A percentile compares a stretch with the other conserved stretches of the same genome.
Evolutionary conservation across 2,329 filamentous ascomycete genomes (phyloP).

Genomic region (Blastomyces gilchristii): DNA sequence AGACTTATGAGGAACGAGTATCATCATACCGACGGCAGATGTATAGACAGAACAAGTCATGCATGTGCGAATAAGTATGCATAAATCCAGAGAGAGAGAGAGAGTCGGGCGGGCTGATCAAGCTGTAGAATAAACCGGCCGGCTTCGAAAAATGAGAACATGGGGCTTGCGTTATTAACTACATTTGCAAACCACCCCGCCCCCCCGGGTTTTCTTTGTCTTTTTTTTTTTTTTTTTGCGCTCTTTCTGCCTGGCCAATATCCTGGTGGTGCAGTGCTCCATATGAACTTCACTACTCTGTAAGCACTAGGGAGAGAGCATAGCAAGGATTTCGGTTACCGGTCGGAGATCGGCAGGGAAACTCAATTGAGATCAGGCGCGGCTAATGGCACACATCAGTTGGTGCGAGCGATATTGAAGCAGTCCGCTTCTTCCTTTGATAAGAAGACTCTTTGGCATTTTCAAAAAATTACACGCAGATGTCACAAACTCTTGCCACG

Average conservation of each 20-base stretch:
- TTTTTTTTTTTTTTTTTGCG: no score
- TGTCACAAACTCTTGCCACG: not conserved
- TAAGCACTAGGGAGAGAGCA: not conserved
- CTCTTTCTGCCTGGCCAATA: not conserved
- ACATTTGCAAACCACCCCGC: no score
- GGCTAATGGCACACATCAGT: not conserved
- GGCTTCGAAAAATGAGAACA: no score
- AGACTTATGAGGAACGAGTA: not conserved
- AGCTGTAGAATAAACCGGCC: not conserved
- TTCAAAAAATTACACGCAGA: no score
- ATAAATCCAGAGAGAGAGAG: not conserved
- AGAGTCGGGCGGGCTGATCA: not conserved
- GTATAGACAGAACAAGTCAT: not conserved
- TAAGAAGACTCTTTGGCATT: not conserved
- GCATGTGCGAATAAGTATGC: not conserved
- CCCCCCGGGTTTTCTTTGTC: no score
- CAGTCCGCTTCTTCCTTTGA: not conserved
- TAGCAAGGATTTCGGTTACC: not conserved
- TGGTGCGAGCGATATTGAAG: not conserved
- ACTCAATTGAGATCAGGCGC: not conserved
- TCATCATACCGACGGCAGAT: not conserved
- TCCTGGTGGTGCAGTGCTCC: not conserved
- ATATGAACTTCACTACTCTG: not conserved
- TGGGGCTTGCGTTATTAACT: no score
- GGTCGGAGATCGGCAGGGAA: not conserved